These are phyloP conservation scores for Candida coleopterorum DNA, from an alignment of 805 yeast genomes.

Conservation along the genomic window DNA sequence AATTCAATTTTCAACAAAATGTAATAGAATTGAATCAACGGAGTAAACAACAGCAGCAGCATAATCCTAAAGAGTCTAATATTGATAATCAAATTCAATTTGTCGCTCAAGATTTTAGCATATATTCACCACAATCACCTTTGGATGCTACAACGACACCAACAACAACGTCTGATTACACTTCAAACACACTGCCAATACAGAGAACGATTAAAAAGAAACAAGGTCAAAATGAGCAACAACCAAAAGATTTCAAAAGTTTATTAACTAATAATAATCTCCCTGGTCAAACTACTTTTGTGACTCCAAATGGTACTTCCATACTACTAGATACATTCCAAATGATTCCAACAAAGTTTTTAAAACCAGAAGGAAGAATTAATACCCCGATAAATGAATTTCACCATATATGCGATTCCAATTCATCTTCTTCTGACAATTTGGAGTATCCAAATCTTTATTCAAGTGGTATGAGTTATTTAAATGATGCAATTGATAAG, in stretches of 20 bases:
- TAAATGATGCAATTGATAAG: slow-evolving; percentile 22
- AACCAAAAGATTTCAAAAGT: neutral
- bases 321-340: slow-evolving; percentile 3
- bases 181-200: neutral
- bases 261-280: neutral
- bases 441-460: neutral
- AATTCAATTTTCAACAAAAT: neutral
- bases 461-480: slow-evolving; percentile 22
- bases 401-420: neutral
- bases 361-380: neutral
- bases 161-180: neutral
- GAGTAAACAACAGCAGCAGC: neutral
- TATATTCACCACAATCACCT: slow-evolving; percentile 2
- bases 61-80: neutral
- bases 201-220: neutral
- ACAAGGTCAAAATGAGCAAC: neutral
- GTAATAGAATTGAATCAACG: neutral
- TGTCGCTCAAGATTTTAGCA: slow-evolving; percentile 3
- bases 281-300: slow-evolving; percentile 4
- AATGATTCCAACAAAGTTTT: neutral
- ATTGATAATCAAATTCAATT: slow-evolving; percentile 6
- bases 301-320: slow-evolving; percentile 13
- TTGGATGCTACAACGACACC: neutral
- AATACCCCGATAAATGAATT: neutral
- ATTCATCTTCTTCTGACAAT: slow-evolving; percentile 1